Base-by-base conservation (phyloP, 192 early-diverging fungal genomes). In the Allomyces javanicus region DNA sequence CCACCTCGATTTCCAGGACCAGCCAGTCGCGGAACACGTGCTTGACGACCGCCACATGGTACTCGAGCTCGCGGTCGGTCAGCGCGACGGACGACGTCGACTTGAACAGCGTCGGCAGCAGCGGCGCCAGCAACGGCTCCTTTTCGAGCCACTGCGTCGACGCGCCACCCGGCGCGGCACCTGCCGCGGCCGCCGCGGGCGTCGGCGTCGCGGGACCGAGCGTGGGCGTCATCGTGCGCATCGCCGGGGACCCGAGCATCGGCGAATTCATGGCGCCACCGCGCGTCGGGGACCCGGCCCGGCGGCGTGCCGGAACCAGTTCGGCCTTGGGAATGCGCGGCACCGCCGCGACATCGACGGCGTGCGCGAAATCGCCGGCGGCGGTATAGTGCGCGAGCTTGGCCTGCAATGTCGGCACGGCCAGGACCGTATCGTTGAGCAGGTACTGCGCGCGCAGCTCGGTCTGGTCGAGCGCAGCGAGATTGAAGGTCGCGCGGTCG, bases 31-130 rank as follows among this genome's bases (percentile, higher is more conserved):
- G 75, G 72, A 91, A 99, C n/a, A 94, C 82, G 67, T 99, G 96
- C 76, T 97, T 97, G 65, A 94, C 73, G 68, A 88, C 92, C 23
- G 79, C 76, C 64, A 99, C 92, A 25, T 86, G 85, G 76, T 99
- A 99, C 74, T 99, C 96, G 12, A 90, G 93, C 74, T 97, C 96
- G 12, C 84, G 78, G 71, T 99, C 96, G 21, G 93, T 96, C 24
- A 97, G 77, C 65, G 83, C 84, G 22, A 85, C 79, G n/a, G 86
- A 76, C 70, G 82, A 80, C 61, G 65, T 65, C 64, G 86, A 91
- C 22, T 87, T 91, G 69, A 92, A 93, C 82, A 94, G 89, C 66
- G 96, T 73, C 24, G 83, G 75, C 40, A 93, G 93, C 68, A 94
- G 86, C 23, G 81, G 76, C 7, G 87, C 84, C 67, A 99, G 81